These are phyloP conservation scores for Vitis hybrid DNA, from an alignment of 177 flowering plant genomes.

Conservation along the genomic window DNA sequence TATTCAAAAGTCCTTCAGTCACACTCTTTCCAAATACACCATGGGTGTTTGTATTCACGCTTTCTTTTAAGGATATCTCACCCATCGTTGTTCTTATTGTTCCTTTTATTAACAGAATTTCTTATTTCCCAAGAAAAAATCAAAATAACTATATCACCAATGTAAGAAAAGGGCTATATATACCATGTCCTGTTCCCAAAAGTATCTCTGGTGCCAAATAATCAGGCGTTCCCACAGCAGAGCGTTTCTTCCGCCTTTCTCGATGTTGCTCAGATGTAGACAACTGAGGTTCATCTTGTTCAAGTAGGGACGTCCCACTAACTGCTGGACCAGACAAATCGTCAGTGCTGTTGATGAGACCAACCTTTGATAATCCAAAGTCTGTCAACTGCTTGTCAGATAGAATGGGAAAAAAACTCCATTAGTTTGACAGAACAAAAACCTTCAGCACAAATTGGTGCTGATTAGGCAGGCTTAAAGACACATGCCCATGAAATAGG, in stretches of 20 bases:
- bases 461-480: constrained; percentile 8
- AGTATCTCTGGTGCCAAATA: constrained; percentile 99
- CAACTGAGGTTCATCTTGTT: constrained; percentile 54
- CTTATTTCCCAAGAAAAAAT: background rate
- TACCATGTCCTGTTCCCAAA: constrained; percentile 98
- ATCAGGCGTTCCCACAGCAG: constrained; percentile 99
- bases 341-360: constrained; percentile 94
- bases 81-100: no score
- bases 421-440: background rate
- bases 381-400: constrained; percentile 70
- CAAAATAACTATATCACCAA: constrained; percentile 8
- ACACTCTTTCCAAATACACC: no score
- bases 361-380: constrained; percentile 94
- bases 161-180: constrained; percentile 24
- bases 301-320: constrained; percentile 72
- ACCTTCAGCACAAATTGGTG: background rate
- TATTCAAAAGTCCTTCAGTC: no score
- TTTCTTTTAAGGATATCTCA: no score
- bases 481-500: background rate
- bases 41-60: no score
- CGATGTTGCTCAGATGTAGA: constrained; percentile 59
- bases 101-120: no score
- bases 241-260: constrained; percentile 84
- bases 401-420: background rate
- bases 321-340: constrained; percentile 92